Evolutionary conservation across 1,284 basidiomycete species (phyloP).

Genomic region (Ceratorhiza oryzae-sativae): DNA sequence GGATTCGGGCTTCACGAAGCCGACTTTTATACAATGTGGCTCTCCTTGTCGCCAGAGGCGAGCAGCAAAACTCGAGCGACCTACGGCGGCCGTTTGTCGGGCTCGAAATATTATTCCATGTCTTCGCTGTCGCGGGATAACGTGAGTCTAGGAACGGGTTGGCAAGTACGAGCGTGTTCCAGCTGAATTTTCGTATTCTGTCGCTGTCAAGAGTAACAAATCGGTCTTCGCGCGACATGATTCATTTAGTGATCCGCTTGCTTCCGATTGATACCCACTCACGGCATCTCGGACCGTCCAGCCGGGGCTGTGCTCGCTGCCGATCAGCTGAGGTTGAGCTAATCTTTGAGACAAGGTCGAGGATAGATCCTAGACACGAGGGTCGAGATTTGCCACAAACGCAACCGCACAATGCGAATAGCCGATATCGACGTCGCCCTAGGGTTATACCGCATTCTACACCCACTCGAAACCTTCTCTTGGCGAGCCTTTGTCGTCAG

Average conservation of each 20-base stretch:
- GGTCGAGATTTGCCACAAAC: too few relatives aligned
- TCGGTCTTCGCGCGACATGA: background rate
- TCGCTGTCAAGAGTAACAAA: background rate
- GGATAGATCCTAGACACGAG: too few relatives aligned
- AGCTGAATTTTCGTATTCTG: background rate
- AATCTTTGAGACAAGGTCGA: too few relatives aligned
- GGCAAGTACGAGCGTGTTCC: background rate
- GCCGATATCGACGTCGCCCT: too few relatives aligned
- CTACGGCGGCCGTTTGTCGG: background rate
- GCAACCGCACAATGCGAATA: too few relatives aligned
- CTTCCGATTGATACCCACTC: background rate
- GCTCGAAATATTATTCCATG: background rate
- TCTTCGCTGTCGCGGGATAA: background rate
- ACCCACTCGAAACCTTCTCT: too few relatives aligned
- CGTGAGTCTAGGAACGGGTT: background rate
- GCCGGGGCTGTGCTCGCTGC: too few relatives aligned
- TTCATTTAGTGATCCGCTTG: background rate
- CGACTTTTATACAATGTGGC: background rate
- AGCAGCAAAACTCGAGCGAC: background rate
- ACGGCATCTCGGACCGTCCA: too few relatives aligned
- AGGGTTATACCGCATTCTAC: too few relatives aligned
- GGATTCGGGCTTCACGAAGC: background rate
- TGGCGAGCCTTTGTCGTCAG: too few relatives aligned
- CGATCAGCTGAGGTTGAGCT: too few relatives aligned
- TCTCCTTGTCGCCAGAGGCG: background rate